Evolutionary conservation across 805 yeast genomes (phyloP), one percentile per base, ranked within the genome.

Genomic region (Kuraishia ogatae): DNA sequence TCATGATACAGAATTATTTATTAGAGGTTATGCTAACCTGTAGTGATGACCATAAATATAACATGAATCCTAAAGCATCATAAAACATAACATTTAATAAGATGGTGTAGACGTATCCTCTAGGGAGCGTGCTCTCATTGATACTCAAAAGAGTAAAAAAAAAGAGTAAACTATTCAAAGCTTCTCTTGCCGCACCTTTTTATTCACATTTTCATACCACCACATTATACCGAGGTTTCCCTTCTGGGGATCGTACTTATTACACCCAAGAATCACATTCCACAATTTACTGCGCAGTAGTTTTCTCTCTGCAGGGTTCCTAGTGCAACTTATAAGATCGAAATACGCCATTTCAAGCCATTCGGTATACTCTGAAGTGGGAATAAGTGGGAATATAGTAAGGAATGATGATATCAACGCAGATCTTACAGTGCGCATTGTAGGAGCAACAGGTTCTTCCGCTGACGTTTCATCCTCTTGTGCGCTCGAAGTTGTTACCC

Each of bases 191-290:
- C 43, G 43, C 17, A 8, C 13, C n/a, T 8, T 5, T 15, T n/a
- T 47, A 53, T 67, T 66, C 4, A 68, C 63, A 49, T 65, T 62
- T 23, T 74, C 76, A 63, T 82, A 84, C 89, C 89, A 84, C 88
- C 89, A 84, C 22, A 68, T 67, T 53, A 80, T 73, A 1, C 81
- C 87, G 48, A 80, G 54, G 49, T 76, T 79, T 4, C 82, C 78
- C 59, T 85, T 72, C 58, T 81, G 82, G 55, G 81, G 69, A 59
- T 82, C 85, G 54, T 80, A 70, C 56, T 80, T 83, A 59, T 81
- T 85, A 51, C 85, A 76, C 2, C 59, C 58, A 4, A 70, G 54
- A 11, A 85, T 64, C 26, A 76, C 69, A 48, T 73, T 75, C 86
- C 89, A 84, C 51, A 83, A 61, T 50, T 66, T 65, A 21, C 66